Conservation (phyloP, 1,284 basidiomycete species). For the Melanopsichium pennsylvanicum region DNA sequence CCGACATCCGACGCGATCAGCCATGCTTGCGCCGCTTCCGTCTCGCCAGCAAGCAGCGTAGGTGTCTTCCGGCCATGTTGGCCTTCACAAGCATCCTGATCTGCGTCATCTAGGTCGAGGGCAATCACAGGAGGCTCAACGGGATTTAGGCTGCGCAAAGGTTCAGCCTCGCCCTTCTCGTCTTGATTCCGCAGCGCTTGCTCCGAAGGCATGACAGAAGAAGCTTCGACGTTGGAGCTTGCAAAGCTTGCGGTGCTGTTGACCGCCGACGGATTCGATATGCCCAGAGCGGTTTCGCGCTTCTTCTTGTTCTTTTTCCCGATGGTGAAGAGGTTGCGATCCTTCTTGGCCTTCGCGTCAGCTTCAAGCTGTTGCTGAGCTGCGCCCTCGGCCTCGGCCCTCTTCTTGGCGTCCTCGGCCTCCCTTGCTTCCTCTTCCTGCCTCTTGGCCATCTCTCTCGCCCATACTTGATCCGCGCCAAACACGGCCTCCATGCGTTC, state of each 20-base stretch:
- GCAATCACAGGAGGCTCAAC: slow-evolving; percentile 42
- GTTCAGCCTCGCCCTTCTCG: slow-evolving; percentile 6
- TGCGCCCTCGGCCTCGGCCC: slow-evolving; percentile 23
- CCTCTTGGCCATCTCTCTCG: slow-evolving; percentile 54
- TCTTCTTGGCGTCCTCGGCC: slow-evolving; percentile 18
- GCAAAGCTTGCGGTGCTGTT: slow-evolving; percentile 24
- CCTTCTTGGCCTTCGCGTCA: slow-evolving; percentile 32
- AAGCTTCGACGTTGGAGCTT: slow-evolving; percentile 8
- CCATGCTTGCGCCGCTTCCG: slow-evolving; percentile 43
- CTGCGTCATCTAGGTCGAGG: slow-evolving; percentile 24
- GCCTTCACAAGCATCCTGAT: background rate
- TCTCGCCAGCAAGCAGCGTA: slow-evolving; percentile 21
- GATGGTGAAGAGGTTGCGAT: slow-evolving; percentile 17
- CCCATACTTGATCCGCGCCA: slow-evolving; percentile 51
- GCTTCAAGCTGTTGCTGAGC: slow-evolving; percentile 12
- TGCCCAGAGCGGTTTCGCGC: slow-evolving; percentile 6
- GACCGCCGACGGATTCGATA: slow-evolving; percentile 11
- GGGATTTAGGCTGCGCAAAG: slow-evolving; percentile 20
- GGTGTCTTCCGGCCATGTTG: slow-evolving; percentile 13
- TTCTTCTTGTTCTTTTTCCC: slow-evolving; percentile 36
- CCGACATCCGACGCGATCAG: slow-evolving; percentile 41
- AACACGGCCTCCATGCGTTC: slow-evolving; percentile 63
- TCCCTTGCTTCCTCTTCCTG: slow-evolving; percentile 49
- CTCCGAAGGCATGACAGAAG: slow-evolving; percentile 2
- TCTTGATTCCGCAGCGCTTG: background rate